These are phyloP conservation scores for Aspergillus sclerotioniger DNA, from an alignment of 495 filamentous ascomycete species.

Conservation along the genomic window DNA sequence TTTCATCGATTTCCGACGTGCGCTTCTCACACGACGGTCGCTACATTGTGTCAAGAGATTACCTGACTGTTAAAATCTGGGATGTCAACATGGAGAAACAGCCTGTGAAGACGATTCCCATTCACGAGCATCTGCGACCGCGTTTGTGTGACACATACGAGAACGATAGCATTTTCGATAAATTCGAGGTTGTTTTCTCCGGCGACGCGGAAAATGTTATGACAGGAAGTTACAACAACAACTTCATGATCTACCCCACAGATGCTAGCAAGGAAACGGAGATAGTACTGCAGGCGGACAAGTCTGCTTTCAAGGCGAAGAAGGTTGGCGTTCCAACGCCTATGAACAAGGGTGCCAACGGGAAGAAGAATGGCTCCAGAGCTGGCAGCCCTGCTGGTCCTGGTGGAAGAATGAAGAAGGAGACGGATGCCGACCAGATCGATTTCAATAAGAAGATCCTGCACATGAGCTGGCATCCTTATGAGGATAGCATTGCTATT, in stretches of 20 bases:
- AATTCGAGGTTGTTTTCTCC: slow-evolving; percentile 98
- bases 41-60: slow-evolving; percentile 96
- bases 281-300: slow-evolving; percentile 95
- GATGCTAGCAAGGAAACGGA: slow-evolving; percentile 94
- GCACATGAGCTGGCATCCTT: slow-evolving; percentile 99
- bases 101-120: slow-evolving; percentile 96
- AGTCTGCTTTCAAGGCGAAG: slow-evolving; percentile 99
- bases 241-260: slow-evolving; percentile 99
- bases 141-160: slow-evolving; percentile 97
- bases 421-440: slow-evolving; percentile 99
- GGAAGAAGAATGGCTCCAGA: slow-evolving; percentile 80
- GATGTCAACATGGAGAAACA: slow-evolving; percentile 98
- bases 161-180: slow-evolving; percentile 99
- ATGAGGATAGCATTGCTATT: slow-evolving; percentile 99
- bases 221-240: slow-evolving; percentile 99
- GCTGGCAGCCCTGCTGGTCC: slow-evolving; percentile 89
- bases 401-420: slow-evolving; percentile 94
- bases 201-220: slow-evolving; percentile 98
- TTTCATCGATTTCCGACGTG: slow-evolving; percentile 98
- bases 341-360: slow-evolving; percentile 78
- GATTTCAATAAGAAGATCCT: slow-evolving; percentile 99
- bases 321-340: slow-evolving; percentile 97
- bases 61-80: slow-evolving; percentile 99
- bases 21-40: slow-evolving; percentile 94
- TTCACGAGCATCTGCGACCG: slow-evolving; percentile 94